Percentiles rank a stretch among this genome's conserved stretches.
These are phyloP conservation scores for Lumnitzera racemosa DNA, from an alignment of 345 rosid species.

Conservation along the genomic window DNA sequence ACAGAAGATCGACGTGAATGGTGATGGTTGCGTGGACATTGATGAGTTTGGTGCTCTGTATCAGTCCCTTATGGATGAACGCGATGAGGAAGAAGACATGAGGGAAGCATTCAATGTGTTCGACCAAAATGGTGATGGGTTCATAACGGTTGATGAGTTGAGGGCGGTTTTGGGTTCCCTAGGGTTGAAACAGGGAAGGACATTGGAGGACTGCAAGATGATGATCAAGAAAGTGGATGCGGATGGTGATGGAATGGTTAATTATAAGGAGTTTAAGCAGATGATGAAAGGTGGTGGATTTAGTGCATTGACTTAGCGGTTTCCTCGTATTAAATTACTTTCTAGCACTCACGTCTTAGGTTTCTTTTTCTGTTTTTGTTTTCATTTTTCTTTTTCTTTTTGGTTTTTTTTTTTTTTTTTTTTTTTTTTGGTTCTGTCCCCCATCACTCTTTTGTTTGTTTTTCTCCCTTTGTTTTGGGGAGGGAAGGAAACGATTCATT, in stretches of 20 bases:
- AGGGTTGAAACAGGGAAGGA: slow-evolving; percentile 72
- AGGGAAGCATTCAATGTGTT: slow-evolving; percentile 85
- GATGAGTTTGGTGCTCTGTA: slow-evolving; percentile 67
- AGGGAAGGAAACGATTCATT: too few relatives aligned
- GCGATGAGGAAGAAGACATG: slow-evolving; percentile 64
- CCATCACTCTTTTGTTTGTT: too few relatives aligned
- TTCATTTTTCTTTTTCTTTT: too few relatives aligned
- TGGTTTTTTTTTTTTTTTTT: too few relatives aligned
- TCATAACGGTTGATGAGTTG: slow-evolving; percentile 71
- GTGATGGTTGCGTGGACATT: slow-evolving; percentile 34
- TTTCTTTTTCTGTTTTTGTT: neutral
- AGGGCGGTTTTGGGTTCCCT: slow-evolving; percentile 58
- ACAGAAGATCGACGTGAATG: slow-evolving; percentile 14
- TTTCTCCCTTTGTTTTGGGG: too few relatives aligned
- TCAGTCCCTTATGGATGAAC: slow-evolving; percentile 41
- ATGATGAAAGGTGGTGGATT: slow-evolving; percentile 38
- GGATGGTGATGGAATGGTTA: slow-evolving; percentile 87
- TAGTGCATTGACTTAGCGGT: slow-evolving; percentile 9
- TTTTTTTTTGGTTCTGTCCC: too few relatives aligned
- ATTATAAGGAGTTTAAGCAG: slow-evolving; percentile 32
- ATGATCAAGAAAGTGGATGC: slow-evolving; percentile 78
- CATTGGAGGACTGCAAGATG: slow-evolving; percentile 59
- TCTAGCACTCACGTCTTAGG: neutral
- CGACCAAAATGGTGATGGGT: slow-evolving; percentile 82
- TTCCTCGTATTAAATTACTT: neutral